Percentiles rank a stretch among this genome's conserved stretches.
Evolutionary conservation across 2,329 filamentous ascomycete species (phyloP).

Genomic region (Dothistroma septosporum): DNA sequence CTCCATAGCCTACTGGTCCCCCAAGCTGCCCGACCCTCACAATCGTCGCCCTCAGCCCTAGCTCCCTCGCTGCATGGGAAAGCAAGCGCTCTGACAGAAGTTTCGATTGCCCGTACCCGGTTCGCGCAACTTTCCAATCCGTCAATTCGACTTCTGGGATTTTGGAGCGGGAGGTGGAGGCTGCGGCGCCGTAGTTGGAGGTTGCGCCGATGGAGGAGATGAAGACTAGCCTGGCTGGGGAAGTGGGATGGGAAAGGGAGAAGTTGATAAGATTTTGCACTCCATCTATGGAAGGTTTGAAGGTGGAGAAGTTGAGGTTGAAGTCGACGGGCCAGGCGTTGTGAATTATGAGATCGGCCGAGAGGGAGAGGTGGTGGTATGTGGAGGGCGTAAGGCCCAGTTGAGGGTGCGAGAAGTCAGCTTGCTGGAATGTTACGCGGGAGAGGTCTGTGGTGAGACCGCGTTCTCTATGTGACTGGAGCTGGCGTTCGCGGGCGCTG

Average conservation of each 20-base stretch:
- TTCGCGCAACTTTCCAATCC: slow-evolving; percentile 22
- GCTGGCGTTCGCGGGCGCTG: slow-evolving; percentile 10
- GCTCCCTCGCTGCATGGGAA: slow-evolving; percentile 22
- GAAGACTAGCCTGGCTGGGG: slow-evolving; percentile 28
- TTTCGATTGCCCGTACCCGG: slow-evolving; percentile 36
- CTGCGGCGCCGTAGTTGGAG: slow-evolving; percentile 23
- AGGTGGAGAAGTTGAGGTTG: slow-evolving; percentile 29
- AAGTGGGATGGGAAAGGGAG: background rate
- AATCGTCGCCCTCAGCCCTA: slow-evolving; percentile 9
- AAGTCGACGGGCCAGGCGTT: slow-evolving; percentile 35
- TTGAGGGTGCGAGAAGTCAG: slow-evolving; percentile 7
- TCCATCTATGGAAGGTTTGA: slow-evolving; percentile 23
- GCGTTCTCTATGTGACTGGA: slow-evolving; percentile 7
- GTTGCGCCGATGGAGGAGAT: slow-evolving; percentile 35
- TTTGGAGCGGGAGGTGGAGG: background rate
- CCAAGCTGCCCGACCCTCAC: too few species aligned
- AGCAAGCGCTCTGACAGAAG: slow-evolving; percentile 30
- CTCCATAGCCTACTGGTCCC: too few species aligned
- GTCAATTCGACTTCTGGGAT: slow-evolving; percentile 31
- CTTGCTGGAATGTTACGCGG: slow-evolving; percentile 21
- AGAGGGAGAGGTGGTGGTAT: slow-evolving; percentile 15
- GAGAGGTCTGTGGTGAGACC: slow-evolving; percentile 17
- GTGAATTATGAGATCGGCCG: slow-evolving; percentile 29
- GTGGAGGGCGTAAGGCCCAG: slow-evolving; percentile 17
- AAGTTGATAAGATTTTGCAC: slow-evolving; percentile 21